Conservation (phyloP, 345 rosid species). For the Rhodamnia argentea region DNA sequence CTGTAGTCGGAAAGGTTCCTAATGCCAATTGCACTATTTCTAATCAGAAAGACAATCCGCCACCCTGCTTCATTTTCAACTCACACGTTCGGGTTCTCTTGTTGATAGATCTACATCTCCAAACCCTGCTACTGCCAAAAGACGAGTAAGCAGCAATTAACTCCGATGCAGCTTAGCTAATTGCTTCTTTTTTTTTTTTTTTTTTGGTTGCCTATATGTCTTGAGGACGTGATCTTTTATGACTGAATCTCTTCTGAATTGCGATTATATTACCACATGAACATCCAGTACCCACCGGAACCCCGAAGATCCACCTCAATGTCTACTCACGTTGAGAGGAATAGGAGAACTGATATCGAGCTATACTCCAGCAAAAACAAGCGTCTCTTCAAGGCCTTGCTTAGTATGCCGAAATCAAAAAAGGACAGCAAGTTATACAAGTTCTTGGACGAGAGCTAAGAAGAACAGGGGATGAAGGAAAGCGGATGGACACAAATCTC, state of each 20-base stretch:
- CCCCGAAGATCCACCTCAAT: conserved; percentile 34
- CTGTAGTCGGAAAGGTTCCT: neutral
- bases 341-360: conserved; percentile 20
- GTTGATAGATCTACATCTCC: conserved; percentile 47
- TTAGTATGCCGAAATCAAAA: conserved; percentile 50
- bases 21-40: neutral
- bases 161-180: neutral
- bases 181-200: neutral
- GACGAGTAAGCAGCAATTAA: conserved; percentile 20
- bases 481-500: neutral
- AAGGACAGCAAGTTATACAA: conserved; percentile 16
- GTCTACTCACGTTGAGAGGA: conserved; percentile 20
- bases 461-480: neutral
- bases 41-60: conserved; percentile 33
- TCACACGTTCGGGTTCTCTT: conserved; percentile 34
- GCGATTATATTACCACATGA: neutral
- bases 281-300: conserved; percentile 28
- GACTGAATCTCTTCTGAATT: neutral
- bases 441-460: neutral
- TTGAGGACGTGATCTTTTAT: neutral
- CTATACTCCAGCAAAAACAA: conserved; percentile 39
- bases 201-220: neutral
- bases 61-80: conserved; percentile 44
- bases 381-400: conserved; percentile 50
- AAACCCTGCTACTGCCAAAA: conserved; percentile 2